A percentile compares a stretch with the other conserved stretches of the same genome.
phyloP scores from a whole-genome alignment of 352 stramenopile species.

The Phytophthora chlamydospora region DNA sequence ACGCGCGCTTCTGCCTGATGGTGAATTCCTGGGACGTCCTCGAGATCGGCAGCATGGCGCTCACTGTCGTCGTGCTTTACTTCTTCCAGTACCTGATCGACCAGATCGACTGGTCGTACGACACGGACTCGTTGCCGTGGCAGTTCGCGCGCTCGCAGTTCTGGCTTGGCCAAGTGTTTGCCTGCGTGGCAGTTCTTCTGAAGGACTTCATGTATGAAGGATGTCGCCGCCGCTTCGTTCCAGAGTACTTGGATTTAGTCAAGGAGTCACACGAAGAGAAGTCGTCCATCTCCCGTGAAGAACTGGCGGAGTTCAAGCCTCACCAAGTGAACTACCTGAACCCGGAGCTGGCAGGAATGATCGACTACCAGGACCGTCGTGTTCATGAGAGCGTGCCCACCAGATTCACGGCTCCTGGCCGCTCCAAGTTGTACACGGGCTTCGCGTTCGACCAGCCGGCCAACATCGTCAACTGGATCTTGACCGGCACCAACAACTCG shows the following conservation, averaged over 20 bases:
- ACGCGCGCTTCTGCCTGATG: slow-evolving; percentile 78
- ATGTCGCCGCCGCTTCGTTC: slow-evolving; percentile 65
- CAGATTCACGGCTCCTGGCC: slow-evolving; percentile 39
- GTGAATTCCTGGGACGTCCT: slow-evolving; percentile 84
- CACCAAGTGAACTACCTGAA: slow-evolving; percentile 64
- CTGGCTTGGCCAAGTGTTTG: slow-evolving; percentile 81
- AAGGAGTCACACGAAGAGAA: slow-evolving; percentile 51
- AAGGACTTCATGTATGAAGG: slow-evolving; percentile 83
- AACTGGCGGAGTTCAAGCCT: slow-evolving; percentile 60
- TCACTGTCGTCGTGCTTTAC: slow-evolving; percentile 70
- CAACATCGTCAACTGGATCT: slow-evolving; percentile 79
- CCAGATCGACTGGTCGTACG: slow-evolving; percentile 69
- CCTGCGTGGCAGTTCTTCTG: slow-evolving; percentile 59
- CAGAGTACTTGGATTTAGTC: slow-evolving; percentile 77
- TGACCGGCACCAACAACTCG: slow-evolving; percentile 48
- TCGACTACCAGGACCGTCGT: slow-evolving; percentile 80
- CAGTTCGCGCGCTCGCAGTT: slow-evolving; percentile 68
- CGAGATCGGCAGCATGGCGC: slow-evolving; percentile 53
- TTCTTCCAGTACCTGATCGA: slow-evolving; percentile 75
- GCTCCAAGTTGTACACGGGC: slow-evolving; percentile 70
- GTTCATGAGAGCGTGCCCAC: slow-evolving; percentile 62
- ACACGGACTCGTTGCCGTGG: slow-evolving; percentile 84
- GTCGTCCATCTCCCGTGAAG: slow-evolving; percentile 38
- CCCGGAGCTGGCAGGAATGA: slow-evolving; percentile 69
- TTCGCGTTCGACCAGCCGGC: slow-evolving; percentile 87